Base-by-base conservation (phyloP, 1,284 basidiomycete species). In the Moesziomyces sp. region DNA sequence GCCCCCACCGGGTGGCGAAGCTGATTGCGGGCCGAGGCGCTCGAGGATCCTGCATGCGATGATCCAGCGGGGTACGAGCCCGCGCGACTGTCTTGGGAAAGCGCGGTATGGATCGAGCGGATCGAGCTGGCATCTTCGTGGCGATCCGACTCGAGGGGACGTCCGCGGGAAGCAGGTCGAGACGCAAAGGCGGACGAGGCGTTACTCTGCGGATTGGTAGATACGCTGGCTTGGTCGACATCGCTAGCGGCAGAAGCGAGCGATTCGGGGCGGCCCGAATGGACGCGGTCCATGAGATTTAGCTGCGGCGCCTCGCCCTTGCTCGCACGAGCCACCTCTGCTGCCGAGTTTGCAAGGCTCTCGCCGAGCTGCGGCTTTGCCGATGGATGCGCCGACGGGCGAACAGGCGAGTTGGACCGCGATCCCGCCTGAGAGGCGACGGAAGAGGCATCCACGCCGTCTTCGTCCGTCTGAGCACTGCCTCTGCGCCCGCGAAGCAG, bases 361-460 rank as follows among this genome's bases (percentile, higher is more conserved):
- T 56, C 52, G 19, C 43, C 24, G 13, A 63, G 47, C 4, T 52
- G 49, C 16, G 49, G 48, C 52, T 69, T 60, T 26, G 49, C 43
- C 1, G 58, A 45, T 23, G 51, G 28, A n/a, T 46, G 57, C 33
- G 54, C 21, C 18, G 55, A 51, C 26, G 58, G 46, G 19, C 62
- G 56, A 9, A 58, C 72, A 6, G 80, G 80, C 38, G 80, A 82
- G n/a, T 65, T 74, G 44, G 75, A 66, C 9, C 70, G 65, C 24
- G 82, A 83, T 8, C 82, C 82, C 2, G 77, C 80, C 50, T 83
- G 82, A 16, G 82, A 83, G 11, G 71, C 72, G 50, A 81, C 66
- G 35, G 79, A 77, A 43, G 79, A 77, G 47, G 73, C 58, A 61
- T 74, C 57, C 11, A 79, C 72, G 28, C 78, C 78, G 44, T 79